Evolutionary conservation across 2,329 filamentous ascomycete species (phyloP), one percentile per base, ranked within the genome.

Genomic region (Drechmeria coniospora): DNA sequence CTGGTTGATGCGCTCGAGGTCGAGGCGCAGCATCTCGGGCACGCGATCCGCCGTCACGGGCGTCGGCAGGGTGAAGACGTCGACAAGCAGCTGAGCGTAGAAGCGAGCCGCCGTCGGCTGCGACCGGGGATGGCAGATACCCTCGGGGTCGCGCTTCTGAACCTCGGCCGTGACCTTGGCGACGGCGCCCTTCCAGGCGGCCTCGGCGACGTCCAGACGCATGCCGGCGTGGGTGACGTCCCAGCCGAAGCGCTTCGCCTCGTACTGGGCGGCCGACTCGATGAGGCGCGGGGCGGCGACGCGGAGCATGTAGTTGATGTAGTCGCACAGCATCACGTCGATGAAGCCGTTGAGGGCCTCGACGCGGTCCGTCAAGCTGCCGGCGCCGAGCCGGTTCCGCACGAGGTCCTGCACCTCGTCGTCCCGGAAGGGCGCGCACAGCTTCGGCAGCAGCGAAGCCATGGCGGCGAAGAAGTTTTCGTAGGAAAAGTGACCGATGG

Each of bases 391-490:
- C 36, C 71, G 67, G 33, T 74, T 70, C 27, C 77, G 67, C 2
- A 74, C 60, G 13, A 87, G 53, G 3, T 66, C 63, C 45, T 79
- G 76, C 32, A 83, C 76, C 45, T 83, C 74, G 4, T 69, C 70
- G 43, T 90, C 81, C n/a, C 81, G 65, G 44, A 81, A 74, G 0
- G 81, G 81, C 0, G 81, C 81, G 41, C 81, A 87, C 10, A 90
- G 67, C 45, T 80, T 80, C 5, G 80, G 80, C 26, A 90, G 59
- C 25, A 90, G 64, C 2, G 69, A 68, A 2, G 71, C 73, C 64
- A 87, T 81, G 36, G 81, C 79, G 2, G 63, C 57, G 45, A 87
- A 87, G 52, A 87, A 86, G 32, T 73, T 77, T 38, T 79, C 74
- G 38, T 86, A 86, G 0, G 80, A 86, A 47, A 87, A 87, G 27